These are phyloP conservation scores for Acanthamoeba royreba DNA, from an alignment of 208 protist species.

Conservation along the genomic window DNA sequence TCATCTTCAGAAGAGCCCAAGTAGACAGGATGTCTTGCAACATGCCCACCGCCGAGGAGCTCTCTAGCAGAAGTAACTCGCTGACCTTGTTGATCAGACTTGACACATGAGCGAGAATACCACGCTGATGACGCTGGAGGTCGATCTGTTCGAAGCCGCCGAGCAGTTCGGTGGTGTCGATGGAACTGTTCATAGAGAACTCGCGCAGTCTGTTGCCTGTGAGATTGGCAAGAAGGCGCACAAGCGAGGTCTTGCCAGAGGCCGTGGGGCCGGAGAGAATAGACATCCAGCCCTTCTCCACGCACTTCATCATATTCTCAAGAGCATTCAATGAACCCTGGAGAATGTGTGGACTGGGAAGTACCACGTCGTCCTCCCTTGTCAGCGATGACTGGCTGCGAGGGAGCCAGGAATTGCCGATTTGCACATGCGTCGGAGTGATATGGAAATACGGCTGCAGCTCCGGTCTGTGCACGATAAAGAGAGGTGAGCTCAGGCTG, in stretches of 20 bases:
- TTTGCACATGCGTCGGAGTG: conserved; percentile 61
- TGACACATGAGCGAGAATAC: conserved; percentile 7
- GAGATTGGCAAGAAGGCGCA: conserved; percentile 91
- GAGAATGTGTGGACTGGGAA: neutral
- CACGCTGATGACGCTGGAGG: conserved; percentile 57
- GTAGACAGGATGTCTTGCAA: neutral
- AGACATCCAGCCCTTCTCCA: conserved; percentile 91
- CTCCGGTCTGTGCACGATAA: neutral
- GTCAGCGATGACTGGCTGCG: neutral
- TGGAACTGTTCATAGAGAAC: conserved; percentile 95
- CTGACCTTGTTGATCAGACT: conserved; percentile 3
- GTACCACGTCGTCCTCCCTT: neutral
- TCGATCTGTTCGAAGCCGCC: conserved; percentile 99
- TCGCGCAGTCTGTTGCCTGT: conserved; percentile 90
- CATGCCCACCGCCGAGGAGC: neutral
- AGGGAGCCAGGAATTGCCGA: conserved; percentile 53
- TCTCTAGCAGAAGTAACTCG: neutral
- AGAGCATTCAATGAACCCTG: conserved; percentile 61
- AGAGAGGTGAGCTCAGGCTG: neutral
- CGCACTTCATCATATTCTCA: conserved; percentile 85
- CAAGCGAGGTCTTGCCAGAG: conserved; percentile 94
- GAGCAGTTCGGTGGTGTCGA: conserved; percentile 99
- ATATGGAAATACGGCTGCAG: conserved; percentile 54
- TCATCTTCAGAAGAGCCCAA: neutral
- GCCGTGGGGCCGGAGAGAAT: conserved; percentile 94